phyloP scores from a whole-genome alignment of 169 alveolate genomes.

The Eimeria brunetti region DNA sequence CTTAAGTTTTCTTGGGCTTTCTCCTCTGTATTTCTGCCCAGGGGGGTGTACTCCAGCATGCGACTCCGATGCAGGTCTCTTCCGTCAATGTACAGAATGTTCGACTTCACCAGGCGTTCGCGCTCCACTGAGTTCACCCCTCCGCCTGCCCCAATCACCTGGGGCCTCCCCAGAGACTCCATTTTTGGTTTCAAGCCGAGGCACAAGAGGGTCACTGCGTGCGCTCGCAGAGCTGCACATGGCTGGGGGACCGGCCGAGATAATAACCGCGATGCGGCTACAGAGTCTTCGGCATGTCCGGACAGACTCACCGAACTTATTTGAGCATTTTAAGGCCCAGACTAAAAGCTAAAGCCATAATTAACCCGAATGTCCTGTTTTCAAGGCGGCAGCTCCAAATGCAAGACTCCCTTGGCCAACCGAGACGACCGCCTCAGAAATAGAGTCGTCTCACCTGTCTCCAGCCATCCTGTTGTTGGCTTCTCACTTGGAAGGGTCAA shows the following conservation, averaged over 20 bases:
- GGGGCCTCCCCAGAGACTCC: conserved; percentile 6
- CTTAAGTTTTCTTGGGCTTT: neutral
- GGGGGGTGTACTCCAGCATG: conserved; percentile 56
- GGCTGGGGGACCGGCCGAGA: neutral
- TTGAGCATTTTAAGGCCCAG: neutral
- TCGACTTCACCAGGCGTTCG: conserved; percentile 67
- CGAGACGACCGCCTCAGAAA: conserved; percentile 5
- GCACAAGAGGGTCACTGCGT: neutral
- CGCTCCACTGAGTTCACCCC: conserved; percentile 30
- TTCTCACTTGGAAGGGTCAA: neutral
- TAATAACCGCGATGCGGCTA: neutral
- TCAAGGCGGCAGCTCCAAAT: neutral
- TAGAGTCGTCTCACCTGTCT: conserved; percentile 21
- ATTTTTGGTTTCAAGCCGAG: neutral
- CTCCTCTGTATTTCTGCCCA: neutral
- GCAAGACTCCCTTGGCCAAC: neutral
- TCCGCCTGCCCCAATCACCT: neutral
- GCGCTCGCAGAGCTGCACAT: neutral
- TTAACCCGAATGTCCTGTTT: neutral
- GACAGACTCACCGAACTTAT: neutral
- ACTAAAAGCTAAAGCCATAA: neutral
- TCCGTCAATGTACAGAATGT: conserved; percentile 73
- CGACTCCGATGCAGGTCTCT: conserved; percentile 65
- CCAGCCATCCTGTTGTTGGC: neutral
- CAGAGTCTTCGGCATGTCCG: conserved; percentile 10